Base-by-base conservation (phyloP, 192 early-diverging fungal species). In the Rhizophagus clarus region DNA sequence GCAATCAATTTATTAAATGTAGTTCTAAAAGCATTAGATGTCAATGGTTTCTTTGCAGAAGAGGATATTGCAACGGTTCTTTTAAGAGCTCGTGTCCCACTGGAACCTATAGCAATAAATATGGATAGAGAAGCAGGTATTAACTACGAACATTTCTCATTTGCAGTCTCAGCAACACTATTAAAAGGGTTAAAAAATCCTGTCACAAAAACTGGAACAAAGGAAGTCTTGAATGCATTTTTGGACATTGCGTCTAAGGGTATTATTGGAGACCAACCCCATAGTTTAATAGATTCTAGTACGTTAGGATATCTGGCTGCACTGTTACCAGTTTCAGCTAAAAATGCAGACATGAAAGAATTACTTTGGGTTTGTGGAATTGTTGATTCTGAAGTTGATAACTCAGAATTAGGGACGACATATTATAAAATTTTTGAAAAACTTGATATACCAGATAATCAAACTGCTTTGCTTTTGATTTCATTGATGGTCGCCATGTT, bases 131-230 rank as follows among this genome's bases (percentile, higher is more conserved):
- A 87, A 9, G 88, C 92, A 29, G 95, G 96, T 4, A 87, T 97
- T 69, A 92, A 91, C 83, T 98, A 98, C 87, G 88, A 90, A 62
- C 94, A 97, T 80, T 97, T 98, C 74, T 89, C 94, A 32, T 95
- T 96, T 74, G 95, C 96, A 20, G 87, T 97, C 47, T 87, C 95
- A 11, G 88, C 91, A 61, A 91, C 91, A 29, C 86, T 98, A 51
- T 79, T 97, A 77, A 95, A 94, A 80, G 97, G 96, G 29, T 79
- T 98, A 74, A 91, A 92, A 81, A 89, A 95, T 70, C 89, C 90
- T 49, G 84, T 84, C 26, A 94, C 95, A 61, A 95, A 94, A 79
- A 91, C 90, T 10, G 88, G 89, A 29, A 93, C 95, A 0, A 90
- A 90, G 49, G 87, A 91, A 40, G 89, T 92, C 3, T 81, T 98